phyloP scores from a whole-genome alignment of 352 stramenopile genomes.

The Phytophthora capsici region DNA sequence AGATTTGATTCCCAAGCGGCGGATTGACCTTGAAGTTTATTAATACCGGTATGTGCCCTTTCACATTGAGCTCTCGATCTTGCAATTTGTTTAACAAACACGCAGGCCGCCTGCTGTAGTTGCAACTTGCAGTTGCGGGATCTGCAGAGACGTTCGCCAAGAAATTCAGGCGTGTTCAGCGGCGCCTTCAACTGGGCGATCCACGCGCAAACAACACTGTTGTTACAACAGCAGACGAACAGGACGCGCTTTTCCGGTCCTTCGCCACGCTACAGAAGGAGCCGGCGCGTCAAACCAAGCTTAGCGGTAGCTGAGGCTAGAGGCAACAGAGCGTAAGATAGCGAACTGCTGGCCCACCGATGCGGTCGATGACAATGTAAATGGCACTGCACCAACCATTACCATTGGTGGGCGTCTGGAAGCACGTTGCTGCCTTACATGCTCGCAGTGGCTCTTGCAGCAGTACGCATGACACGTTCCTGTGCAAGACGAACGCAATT shows the following conservation, averaged over 20 bases:
- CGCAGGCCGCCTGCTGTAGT: background rate
- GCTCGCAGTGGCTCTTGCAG: too few species aligned
- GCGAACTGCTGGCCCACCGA: too few species aligned
- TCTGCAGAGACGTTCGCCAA: conserved; percentile 2
- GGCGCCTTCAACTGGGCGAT: conserved; percentile 18
- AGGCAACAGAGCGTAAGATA: too few species aligned
- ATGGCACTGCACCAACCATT: too few species aligned
- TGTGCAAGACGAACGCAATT: conserved; percentile 15
- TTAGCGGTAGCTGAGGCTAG: too few species aligned
- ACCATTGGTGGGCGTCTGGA: too few species aligned
- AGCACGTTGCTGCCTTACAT: too few species aligned
- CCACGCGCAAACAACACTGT: conserved; percentile 8
- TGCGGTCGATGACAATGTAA: background rate
- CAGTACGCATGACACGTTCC: conserved; percentile 3
- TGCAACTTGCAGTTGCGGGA: conserved; percentile 12
- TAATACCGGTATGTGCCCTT: too few species aligned
- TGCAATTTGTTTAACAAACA: conserved; percentile 1
- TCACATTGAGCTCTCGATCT: background rate
- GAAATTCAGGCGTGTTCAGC: conserved; percentile 5
- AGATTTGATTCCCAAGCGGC: conserved; percentile 7
- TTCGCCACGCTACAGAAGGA: conserved; percentile 13
- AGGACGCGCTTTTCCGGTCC: conserved; percentile 9
- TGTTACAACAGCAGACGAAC: conserved; percentile 4
- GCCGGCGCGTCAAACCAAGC: conserved; percentile 3
- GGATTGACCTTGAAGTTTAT: conserved; percentile 5